Evolutionary conservation across 768 basidiomycete species (phyloP), one percentile per base, ranked within the genome.

Genomic region (Boletus subcaerulescens): DNA sequence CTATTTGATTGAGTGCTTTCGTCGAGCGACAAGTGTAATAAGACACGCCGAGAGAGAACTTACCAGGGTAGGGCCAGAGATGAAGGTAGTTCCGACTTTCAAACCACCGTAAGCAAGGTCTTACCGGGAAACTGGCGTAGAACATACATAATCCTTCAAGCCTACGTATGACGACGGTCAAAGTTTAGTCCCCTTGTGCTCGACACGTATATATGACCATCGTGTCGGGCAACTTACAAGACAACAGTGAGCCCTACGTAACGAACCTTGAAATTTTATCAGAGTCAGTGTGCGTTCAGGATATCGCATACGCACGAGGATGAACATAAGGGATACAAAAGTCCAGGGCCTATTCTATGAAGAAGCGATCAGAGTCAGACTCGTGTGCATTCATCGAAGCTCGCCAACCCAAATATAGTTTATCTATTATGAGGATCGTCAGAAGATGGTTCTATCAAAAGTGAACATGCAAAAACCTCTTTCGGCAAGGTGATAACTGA

Each of bases 371-470:
- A 60, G 53, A 26, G 5, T 24, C 10, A 17, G 10, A 9, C 33
- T 13, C 7, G 1, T 31, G 18, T 36, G 6, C 11, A 44, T 51
- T 40, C 29, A 29, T 15, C 8, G 18, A 42, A 5, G 29, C 20
- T 43, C 26, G 42, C 65, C 12, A 24, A 67, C 65, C 65, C 63
- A 66, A 5, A 66, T 33, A 29, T 48, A 58, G 3, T 31, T 22
- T 54, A 64, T 42, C 64, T 64, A 36, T 7, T 64, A 36, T 7
- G 9, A 24, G 31, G 9, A 7, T n/a, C 5, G 10, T 64, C n/a
- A 57, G 52, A 47, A 39, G 18, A 2, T 5, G 14, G 12, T 9
- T 35, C n/a, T n/a, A 15, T n/a, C 6, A 7, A 17, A 8, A 17
- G 22, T 29, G 8, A 12, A 38, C 18, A 33, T 12, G 20, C 1